Percentiles rank a stretch among this genome's conserved stretches.
Conservation (phyloP, 2,329 filamentous ascomycete species). For the Botrytis squamosa region DNA sequence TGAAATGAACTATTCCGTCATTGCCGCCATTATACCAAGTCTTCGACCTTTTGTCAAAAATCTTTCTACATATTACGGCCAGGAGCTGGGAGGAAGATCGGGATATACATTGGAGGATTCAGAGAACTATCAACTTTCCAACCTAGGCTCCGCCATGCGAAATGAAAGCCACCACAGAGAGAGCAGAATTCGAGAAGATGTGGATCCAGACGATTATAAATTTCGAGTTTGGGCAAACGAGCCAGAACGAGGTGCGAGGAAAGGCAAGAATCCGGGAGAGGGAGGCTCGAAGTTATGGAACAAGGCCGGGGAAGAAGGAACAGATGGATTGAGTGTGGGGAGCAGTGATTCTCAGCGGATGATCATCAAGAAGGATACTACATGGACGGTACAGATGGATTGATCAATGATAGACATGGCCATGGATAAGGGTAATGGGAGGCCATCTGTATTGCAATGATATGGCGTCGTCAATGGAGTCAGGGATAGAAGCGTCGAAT, state of each 20-base stretch:
- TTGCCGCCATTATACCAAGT: conserved; percentile 46
- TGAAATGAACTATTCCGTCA: conserved; percentile 44
- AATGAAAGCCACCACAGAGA: background rate
- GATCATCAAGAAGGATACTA: conserved; percentile 35
- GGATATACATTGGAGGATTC: conserved; percentile 12
- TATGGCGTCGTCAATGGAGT: background rate
- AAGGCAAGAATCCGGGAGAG: background rate
- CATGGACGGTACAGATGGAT: conserved; percentile 28
- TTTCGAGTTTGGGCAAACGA: conserved; percentile 21
- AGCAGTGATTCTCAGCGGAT: conserved; percentile 27
- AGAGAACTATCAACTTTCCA: conserved; percentile 21
- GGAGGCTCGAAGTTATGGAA: background rate
- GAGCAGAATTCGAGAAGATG: background rate
- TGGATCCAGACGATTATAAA: conserved; percentile 22
- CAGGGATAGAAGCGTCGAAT: background rate
- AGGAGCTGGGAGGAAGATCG: conserved; percentile 18
- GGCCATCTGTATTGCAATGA: background rate
- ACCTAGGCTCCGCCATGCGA: background rate
- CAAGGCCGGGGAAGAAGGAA: background rate
- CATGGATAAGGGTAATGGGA: background rate
- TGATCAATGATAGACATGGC: background rate
- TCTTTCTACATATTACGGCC: conserved; percentile 39
- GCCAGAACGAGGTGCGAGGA: background rate
- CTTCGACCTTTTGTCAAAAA: conserved; percentile 47
- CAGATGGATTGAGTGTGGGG: conserved; percentile 22